Evolutionary conservation across 495 filamentous ascomycete genomes (phyloP).

Genomic region (Thermochaetoides thermophila): DNA sequence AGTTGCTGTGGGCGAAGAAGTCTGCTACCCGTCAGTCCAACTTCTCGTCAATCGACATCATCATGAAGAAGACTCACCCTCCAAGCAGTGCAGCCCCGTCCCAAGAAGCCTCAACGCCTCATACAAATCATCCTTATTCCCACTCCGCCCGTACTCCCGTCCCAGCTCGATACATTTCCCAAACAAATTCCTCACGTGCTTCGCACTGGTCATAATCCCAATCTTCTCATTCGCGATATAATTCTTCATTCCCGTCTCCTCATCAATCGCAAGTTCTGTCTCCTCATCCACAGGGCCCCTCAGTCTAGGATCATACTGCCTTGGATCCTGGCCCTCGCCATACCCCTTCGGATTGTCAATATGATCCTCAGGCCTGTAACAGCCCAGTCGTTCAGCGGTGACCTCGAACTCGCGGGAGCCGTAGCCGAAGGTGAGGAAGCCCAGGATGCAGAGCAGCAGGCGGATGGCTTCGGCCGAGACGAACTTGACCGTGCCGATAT

Average conservation of each 20-base stretch:
- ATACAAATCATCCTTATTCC: constrained; percentile 58
- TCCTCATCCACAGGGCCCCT: constrained; percentile 69
- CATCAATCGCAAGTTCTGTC: constrained; percentile 62
- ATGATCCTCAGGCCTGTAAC: constrained; percentile 77
- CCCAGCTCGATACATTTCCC: constrained; percentile 56
- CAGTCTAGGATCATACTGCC: constrained; percentile 62
- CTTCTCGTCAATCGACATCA: background rate
- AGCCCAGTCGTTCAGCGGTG: constrained; percentile 71
- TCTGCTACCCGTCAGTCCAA: constrained; percentile 28
- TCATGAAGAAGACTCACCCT: constrained; percentile 31
- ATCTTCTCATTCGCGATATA: constrained; percentile 75
- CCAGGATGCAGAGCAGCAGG: constrained; percentile 53
- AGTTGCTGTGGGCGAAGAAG: constrained; percentile 85
- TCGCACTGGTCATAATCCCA: constrained; percentile 61
- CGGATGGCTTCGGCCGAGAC: constrained; percentile 82
- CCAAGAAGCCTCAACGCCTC: constrained; percentile 76
- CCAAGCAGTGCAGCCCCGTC: constrained; percentile 79
- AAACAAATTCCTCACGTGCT: constrained; percentile 57
- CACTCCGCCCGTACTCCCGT: constrained; percentile 45
- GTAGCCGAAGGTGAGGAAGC: constrained; percentile 55
- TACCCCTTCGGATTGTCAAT: constrained; percentile 73
- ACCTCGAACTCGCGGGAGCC: constrained; percentile 89
- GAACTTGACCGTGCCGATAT: constrained; percentile 76
- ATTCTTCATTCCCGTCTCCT: constrained; percentile 70
- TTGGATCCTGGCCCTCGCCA: constrained; percentile 71